A percentile compares a stretch with the other conserved stretches of the same genome.
Conservation (phyloP, 805 yeast species). For the Sungouiozyma ichnusensis region DNA sequence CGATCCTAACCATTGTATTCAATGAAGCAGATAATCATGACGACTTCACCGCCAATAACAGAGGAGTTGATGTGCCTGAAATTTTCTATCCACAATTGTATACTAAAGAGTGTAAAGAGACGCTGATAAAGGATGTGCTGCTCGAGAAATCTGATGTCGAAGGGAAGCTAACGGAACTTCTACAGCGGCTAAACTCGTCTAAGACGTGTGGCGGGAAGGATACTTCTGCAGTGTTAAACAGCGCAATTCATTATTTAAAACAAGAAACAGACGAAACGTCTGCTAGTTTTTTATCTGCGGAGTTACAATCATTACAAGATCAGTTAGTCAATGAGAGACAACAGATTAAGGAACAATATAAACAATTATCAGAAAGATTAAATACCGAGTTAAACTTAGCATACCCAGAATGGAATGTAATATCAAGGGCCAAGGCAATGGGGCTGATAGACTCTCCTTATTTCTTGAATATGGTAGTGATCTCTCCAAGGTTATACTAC, state of each 20-base stretch:
- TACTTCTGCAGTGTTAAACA: slow-evolving; percentile 18
- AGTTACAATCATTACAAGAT: slow-evolving; percentile 4
- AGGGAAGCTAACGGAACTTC: slow-evolving; percentile 8
- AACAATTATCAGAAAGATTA: slow-evolving; percentile 17
- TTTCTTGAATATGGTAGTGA: slow-evolving; percentile 15
- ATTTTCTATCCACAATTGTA: slow-evolving; percentile 28
- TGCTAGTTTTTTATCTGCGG: background rate
- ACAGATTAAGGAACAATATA: slow-evolving; percentile 18
- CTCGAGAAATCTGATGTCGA: slow-evolving; percentile 16
- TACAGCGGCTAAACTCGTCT: slow-evolving; percentile 16
- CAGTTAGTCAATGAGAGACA: slow-evolving; percentile 3
- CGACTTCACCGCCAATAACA: slow-evolving; percentile 4
- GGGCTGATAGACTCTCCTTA: slow-evolving; percentile 22
- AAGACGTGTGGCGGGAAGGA: slow-evolving; percentile 27
- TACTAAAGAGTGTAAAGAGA: slow-evolving; percentile 19
- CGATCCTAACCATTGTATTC: slow-evolving; percentile 23
- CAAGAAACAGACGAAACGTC: slow-evolving; percentile 6
- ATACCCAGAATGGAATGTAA: slow-evolving; percentile 19
- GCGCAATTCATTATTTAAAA: slow-evolving; percentile 19
- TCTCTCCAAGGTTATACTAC: slow-evolving; percentile 24
- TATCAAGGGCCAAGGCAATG: slow-evolving; percentile 16
- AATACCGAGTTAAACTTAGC: slow-evolving; percentile 23
- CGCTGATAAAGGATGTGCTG: slow-evolving; percentile 19
- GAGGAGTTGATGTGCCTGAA: slow-evolving; percentile 26
- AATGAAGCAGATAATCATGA: slow-evolving; percentile 23